Base-by-base conservation (phyloP, 1,284 basidiomycete genomes). In the Moniliella sp. region DNA sequence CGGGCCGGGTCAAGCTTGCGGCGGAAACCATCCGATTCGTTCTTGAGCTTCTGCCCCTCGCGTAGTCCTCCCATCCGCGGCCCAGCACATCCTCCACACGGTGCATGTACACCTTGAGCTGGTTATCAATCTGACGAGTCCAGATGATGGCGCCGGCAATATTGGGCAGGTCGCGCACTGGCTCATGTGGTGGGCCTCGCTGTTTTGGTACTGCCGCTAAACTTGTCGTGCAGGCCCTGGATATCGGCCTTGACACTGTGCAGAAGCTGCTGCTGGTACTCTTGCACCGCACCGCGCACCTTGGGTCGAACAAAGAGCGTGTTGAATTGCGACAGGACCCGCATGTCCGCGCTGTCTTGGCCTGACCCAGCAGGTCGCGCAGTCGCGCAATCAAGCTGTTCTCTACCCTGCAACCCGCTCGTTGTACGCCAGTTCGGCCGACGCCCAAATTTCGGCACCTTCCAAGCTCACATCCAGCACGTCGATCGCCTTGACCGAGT, bases 41-140 rank as follows among this genome's bases (percentile, higher is more conserved):
- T 76, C 52, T 91, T 81, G 0, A 99, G 75, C 54, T 86, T 84
- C 62, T 93, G 83, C 4, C 91, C 91, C 50, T 99, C 88, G n/a
- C 83, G 48, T 97, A 97, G 40, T 84, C 73, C 60, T 93, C 86
- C 88, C 88, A 97, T 4, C 83, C 86, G 61, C 83, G 84, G 5
- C 88, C 91, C 8, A 99, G 75, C 2, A 97, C 91, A 58, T 94
- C 88, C 58, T 94, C 86, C 32, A 97, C 88, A n/a, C 86, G 79
- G 62, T 86, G 91, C 84, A 97, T 94, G 66, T 94, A 94, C 2
- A 81, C 76, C 44, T 79, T 69, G 9, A 99, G 72, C 61, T 99
- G 91, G 4, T 84, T 74, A 56, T 94, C 88, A 45, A 99, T 97
- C 65, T 97, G 88, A 5, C 78, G 73, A 0, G 88, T 88, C 88